Base-by-base conservation (phyloP, 2,329 filamentous ascomycete species). In the Colletotrichum sp. region DNA sequence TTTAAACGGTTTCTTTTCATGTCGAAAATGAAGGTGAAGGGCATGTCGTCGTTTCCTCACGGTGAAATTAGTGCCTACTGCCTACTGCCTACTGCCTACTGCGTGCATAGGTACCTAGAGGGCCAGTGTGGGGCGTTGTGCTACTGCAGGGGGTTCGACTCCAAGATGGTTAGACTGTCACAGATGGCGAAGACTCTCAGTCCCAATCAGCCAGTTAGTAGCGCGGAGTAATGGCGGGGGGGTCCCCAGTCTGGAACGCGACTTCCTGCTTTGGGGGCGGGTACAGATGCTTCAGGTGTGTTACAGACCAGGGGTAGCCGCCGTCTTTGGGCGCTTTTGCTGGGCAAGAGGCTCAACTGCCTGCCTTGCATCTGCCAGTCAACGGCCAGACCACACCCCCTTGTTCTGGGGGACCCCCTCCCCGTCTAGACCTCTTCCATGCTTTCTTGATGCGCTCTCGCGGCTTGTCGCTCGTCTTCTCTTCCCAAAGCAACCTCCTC, bases 261-360 rank as follows among this genome's bases (percentile, higher is more conserved):
- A 69, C 61, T 61, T 30, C 16, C 56, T 30, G 56, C 56, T 30
- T 32, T 71, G 67, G 67, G 52, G 62, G 72, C 72, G 28, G 69
- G 69, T 69, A 76, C 61, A 80, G 74, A 79, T 88, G 87, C 87
- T 80, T 88, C 87, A 88, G 82, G 83, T 83, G 80, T 87, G 87
- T 88, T 84, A 82, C 86, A 88, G 83, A 79, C 85, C 83, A 85
- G 81, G 85, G 86, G 81, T 63, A 30, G 59, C 32, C 62, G 62
- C 62, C 62, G 62, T 64, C 36, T 64, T 64, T 48, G 62, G 32
- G 62, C 36, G 62, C 61, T 26, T 43, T 64, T 7, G n/a, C 10
- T 34, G 18, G 16, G 28, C 18, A 36, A 36, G 32, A 63, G 59
- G 26, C 59, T 63, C 59, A 63, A 63, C 32, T 38, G n/a, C 7